phyloP scores from a whole-genome alignment of 441 rosid species.

The Populus trichocarpa region DNA sequence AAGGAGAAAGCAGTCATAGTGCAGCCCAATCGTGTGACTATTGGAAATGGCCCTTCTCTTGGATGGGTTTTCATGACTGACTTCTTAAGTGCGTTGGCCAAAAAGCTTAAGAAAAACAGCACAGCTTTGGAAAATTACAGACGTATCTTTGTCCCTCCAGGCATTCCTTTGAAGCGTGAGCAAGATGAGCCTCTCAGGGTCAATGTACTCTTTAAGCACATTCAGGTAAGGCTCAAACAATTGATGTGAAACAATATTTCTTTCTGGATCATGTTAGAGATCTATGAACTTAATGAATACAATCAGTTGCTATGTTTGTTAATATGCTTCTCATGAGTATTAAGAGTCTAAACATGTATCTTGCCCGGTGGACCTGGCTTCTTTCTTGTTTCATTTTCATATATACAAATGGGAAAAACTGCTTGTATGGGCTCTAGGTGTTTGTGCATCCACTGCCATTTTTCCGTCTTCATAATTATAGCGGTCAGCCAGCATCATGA shows the following conservation, averaged over 20 bases:
- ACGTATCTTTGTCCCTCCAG: conserved; percentile 61
- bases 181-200: conserved; percentile 57
- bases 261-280: neutral
- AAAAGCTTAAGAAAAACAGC: no score
- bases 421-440: neutral
- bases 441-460: neutral
- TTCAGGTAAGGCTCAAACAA: conserved; percentile 38
- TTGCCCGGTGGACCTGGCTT: neutral
- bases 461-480: no score
- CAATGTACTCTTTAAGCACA: conserved; percentile 66
- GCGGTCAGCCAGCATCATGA: neutral
- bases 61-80: conserved; percentile 34
- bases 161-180: conserved; percentile 42
- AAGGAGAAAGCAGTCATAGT: conserved; percentile 61
- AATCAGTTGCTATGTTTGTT: neutral
- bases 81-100: no score
- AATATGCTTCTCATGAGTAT: neutral
- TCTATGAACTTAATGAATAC: neutral
- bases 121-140: conserved; percentile 49
- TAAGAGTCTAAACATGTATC: neutral
- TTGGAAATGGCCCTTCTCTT: conserved; percentile 66
- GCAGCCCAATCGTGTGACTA: conserved; percentile 57
- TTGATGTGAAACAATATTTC: neutral
- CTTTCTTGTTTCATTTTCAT: neutral
- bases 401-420: neutral